These are phyloP conservation scores for Polychaeton citri DNA, from an alignment of 2,329 filamentous ascomycete genomes.

Conservation along the genomic window DNA sequence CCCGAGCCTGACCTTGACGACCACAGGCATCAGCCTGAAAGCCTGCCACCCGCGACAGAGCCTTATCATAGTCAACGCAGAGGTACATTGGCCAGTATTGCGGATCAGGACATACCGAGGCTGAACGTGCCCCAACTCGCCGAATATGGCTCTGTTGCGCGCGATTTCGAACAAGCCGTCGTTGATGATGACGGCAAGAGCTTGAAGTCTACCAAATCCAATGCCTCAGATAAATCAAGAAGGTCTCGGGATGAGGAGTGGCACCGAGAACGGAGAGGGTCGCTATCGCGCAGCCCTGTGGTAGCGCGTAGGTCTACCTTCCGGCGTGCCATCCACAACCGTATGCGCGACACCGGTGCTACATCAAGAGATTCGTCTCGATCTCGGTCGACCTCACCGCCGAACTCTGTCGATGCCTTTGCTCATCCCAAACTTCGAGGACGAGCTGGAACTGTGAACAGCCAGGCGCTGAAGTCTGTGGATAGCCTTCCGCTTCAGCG, in stretches of 20 bases:
- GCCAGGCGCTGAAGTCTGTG: slow-evolving; percentile 37
- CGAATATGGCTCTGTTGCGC: slow-evolving; percentile 34
- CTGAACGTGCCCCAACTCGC: slow-evolving; percentile 29
- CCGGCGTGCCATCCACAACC: slow-evolving; percentile 21
- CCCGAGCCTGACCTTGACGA: slow-evolving; percentile 76
- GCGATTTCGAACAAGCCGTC: slow-evolving; percentile 80
- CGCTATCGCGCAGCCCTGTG: slow-evolving; percentile 21
- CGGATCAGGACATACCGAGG: slow-evolving; percentile 29
- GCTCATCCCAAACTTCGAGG: slow-evolving; percentile 79
- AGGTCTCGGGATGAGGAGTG: slow-evolving; percentile 18
- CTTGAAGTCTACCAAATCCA: slow-evolving; percentile 36
- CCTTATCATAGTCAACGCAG: slow-evolving; percentile 38
- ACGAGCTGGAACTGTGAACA: slow-evolving; percentile 55
- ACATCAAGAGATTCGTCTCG: slow-evolving; percentile 25
- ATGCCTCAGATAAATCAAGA: slow-evolving; percentile 23
- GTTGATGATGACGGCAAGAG: slow-evolving; percentile 49
- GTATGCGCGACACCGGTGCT: slow-evolving; percentile 8
- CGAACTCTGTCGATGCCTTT: slow-evolving; percentile 96
- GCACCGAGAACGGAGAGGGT: slow-evolving; percentile 15
- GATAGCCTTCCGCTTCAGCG: slow-evolving; percentile 51
- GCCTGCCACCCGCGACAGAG: slow-evolving; percentile 44
- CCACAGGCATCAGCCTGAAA: slow-evolving; percentile 57
- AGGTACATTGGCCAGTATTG: slow-evolving; percentile 60
- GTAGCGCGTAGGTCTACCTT: slow-evolving; percentile 30
- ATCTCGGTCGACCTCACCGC: slow-evolving; percentile 66